Percentiles rank a stretch among this genome's conserved stretches.
Conservation (phyloP, 1,284 basidiomycete genomes). For the Apiotrichum mycotoxinovorans region DNA sequence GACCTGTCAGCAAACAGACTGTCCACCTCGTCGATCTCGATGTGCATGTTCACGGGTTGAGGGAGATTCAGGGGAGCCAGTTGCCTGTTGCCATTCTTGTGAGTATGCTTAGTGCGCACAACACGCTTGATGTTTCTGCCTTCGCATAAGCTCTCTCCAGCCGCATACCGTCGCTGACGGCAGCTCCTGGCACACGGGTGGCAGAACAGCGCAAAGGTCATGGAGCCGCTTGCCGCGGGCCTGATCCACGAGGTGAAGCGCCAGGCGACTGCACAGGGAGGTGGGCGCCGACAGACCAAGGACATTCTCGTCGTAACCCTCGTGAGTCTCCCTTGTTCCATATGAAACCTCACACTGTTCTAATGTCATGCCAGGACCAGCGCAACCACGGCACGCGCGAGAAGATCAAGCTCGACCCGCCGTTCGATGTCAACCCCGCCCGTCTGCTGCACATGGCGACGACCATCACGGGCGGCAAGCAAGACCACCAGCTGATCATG, state of each 20-base stretch:
- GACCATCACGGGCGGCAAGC: conserved; percentile 55
- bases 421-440: not conserved
- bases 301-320: conserved; percentile 46
- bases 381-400: conserved; percentile 65
- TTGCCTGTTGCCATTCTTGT: conserved; percentile 35
- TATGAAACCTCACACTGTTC: no score
- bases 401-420: conserved; percentile 39
- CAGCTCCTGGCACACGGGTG: conserved; percentile 44
- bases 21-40: conserved; percentile 33
- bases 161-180: no score
- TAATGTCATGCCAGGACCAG: conserved; percentile 61
- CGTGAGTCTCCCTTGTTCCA: no score
- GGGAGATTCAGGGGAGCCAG: conserved; percentile 33
- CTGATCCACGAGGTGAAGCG: conserved; percentile 28
- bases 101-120: not conserved
- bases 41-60: conserved; percentile 37
- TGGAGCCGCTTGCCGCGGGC: conserved; percentile 36
- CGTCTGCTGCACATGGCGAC: conserved; percentile 1
- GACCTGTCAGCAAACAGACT: conserved; percentile 5
- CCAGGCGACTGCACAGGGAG: conserved; percentile 2
- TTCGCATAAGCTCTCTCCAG: no score
- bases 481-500: conserved; percentile 71
- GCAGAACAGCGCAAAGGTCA: conserved; percentile 31
- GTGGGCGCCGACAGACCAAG: conserved; percentile 18
- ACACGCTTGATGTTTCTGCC: no score